A percentile compares a stretch with the other conserved stretches of the same genome.
phyloP scores from a whole-genome alignment of 2,329 filamentous ascomycete species.

The Exophiala alcalophila region DNA sequence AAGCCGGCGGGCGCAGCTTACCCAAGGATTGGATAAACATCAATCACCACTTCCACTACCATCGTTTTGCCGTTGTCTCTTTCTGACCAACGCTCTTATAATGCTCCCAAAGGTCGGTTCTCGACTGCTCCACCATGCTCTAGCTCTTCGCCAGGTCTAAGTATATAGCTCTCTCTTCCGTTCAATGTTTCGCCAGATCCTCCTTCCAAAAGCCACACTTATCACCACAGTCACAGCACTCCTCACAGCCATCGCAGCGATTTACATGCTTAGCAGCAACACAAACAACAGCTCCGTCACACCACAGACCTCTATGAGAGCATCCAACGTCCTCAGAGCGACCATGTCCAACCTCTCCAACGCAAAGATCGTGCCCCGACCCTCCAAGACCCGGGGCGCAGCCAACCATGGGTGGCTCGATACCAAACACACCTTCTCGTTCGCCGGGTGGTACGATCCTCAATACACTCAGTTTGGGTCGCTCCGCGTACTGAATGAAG shows the following conservation, averaged over 20 bases:
- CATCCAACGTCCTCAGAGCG: constrained; percentile 32
- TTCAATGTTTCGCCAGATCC: constrained; percentile 24
- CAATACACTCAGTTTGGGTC: constrained; percentile 67
- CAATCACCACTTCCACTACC: constrained; percentile 6
- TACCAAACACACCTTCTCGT: constrained; percentile 82
- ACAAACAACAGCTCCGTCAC: constrained; percentile 5
- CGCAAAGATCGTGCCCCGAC: constrained; percentile 71
- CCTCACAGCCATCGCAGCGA: constrained; percentile 21
- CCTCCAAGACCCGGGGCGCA: constrained; percentile 69
- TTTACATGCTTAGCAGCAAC: constrained; percentile 24
- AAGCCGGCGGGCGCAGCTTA: too few relatives aligned
- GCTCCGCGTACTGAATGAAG: constrained; percentile 83
- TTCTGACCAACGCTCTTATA: constrained; percentile 18
- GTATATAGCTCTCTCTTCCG: constrained; percentile 24
- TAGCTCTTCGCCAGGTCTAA: constrained; percentile 22
- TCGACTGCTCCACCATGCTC: constrained; percentile 23
- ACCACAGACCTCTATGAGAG: constrained; percentile 24
- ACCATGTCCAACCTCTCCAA: constrained; percentile 62
- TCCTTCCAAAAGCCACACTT: constrained; percentile 24
- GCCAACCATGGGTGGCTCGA: constrained; percentile 84
- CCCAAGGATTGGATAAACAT: constrained; percentile 23
- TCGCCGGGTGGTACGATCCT: constrained; percentile 69
- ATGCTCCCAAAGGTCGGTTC: constrained; percentile 15
- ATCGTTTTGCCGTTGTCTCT: constrained; percentile 2
- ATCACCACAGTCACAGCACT: constrained; percentile 24